Evolutionary conservation across 257 asterid species (phyloP).

Genomic region (Lithospermum erythrorhizon): DNA sequence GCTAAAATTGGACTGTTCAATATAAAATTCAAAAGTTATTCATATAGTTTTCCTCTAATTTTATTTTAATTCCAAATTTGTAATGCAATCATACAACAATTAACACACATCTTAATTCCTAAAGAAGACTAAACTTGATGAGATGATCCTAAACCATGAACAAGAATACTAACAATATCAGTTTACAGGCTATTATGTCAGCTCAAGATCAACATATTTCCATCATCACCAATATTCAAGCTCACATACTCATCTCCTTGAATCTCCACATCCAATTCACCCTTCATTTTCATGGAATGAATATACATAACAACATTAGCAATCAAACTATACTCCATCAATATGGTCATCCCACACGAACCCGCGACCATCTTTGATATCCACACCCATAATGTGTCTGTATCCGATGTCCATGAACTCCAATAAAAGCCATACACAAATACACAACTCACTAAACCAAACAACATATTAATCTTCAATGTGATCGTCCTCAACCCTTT

Average conservation of each 20-base stretch:
- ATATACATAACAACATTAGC: constrained; percentile 35
- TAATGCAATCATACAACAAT: too few species aligned
- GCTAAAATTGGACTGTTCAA: too few species aligned
- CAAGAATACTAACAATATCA: constrained; percentile 38
- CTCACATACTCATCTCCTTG: constrained; percentile 80
- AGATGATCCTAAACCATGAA: too few species aligned
- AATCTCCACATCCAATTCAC: constrained; percentile 75
- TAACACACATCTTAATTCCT: too few species aligned
- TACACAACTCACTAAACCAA: constrained; percentile 12
- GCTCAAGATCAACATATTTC: constrained; percentile 75
- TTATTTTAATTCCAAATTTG: too few species aligned
- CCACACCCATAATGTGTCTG: constrained; percentile 22
- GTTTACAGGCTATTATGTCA: too few species aligned
- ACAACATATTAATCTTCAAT: constrained; percentile 16
- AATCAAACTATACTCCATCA: constrained; percentile 30
- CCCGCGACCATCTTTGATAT: constrained; percentile 29
- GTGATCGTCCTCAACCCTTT: constrained; percentile 39
- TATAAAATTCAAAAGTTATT: too few species aligned
- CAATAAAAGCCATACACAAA: constrained; percentile 18
- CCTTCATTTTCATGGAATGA: constrained; percentile 56
- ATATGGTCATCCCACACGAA: constrained; percentile 22
- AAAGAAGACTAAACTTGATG: too few species aligned
- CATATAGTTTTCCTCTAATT: too few species aligned
- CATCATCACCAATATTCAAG: constrained; percentile 65
- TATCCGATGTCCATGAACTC: constrained; percentile 9